phyloP scores from a whole-genome alignment of 768 basidiomycete genomes.

The Boletus rubescentipes region DNA sequence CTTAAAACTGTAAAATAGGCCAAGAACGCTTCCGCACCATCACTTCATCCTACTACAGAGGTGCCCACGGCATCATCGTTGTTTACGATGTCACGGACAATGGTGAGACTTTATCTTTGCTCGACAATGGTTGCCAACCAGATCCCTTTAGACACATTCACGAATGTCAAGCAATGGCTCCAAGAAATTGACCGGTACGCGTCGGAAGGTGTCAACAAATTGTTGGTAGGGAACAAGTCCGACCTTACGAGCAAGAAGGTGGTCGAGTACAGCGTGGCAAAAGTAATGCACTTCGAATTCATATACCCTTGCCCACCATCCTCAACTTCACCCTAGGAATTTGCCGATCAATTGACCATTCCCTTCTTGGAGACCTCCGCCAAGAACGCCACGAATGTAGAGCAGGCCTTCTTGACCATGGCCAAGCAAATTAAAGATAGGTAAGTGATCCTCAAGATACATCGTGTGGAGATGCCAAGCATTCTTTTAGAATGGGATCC shows the following conservation, averaged over 20 bases:
- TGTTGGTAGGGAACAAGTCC: constrained; percentile 98
- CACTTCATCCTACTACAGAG: constrained; percentile 99
- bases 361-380: constrained; percentile 99
- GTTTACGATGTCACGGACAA: constrained; percentile 99
- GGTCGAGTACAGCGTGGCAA: constrained; percentile 84
- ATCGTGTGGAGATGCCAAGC: neutral
- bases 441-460: constrained; percentile 38
- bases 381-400: constrained; percentile 97
- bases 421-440: constrained; percentile 95
- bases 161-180: constrained; percentile 94
- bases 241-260: constrained; percentile 97
- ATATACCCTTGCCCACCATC: neutral
- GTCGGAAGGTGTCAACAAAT: constrained; percentile 97
- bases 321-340: constrained; percentile 57
- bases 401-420: constrained; percentile 99
- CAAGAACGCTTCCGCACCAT: constrained; percentile 99
- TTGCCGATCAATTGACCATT: constrained; percentile 91
- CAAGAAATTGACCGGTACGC: constrained; percentile 95
- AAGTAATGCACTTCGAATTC: constrained; percentile 45
- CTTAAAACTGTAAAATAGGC: constrained; percentile 44
- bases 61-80: constrained; percentile 96
- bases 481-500: constrained; percentile 70
- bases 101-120: constrained; percentile 42
- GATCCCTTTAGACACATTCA: constrained; percentile 75
- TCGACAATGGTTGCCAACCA: constrained; percentile 5